phyloP scores from a whole-genome alignment of 2,329 filamentous ascomycete species.

The Phaeosphaeria sp. region DNA sequence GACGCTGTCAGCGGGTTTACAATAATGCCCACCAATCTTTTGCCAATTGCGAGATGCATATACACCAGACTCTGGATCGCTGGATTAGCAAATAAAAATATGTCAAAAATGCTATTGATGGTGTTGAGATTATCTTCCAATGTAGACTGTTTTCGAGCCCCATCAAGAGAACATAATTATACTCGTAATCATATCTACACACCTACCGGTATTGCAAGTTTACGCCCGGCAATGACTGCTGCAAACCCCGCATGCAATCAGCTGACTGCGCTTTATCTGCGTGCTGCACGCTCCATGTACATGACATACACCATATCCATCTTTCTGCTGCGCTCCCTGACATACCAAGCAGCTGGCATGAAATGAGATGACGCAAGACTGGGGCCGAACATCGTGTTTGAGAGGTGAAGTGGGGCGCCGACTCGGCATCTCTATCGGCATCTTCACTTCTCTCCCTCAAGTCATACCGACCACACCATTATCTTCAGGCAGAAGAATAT shows the following conservation, averaged over 20 bases:
- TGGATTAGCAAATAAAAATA: too few relatives aligned
- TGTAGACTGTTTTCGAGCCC: too few relatives aligned
- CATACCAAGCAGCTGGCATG: too few relatives aligned
- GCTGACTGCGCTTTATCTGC: neutral
- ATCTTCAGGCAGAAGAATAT: neutral
- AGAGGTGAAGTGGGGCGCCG: neutral
- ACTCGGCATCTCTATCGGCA: slow-evolving; percentile 9
- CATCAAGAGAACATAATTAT: too few relatives aligned
- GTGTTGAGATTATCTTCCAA: too few relatives aligned
- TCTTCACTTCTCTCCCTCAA: neutral
- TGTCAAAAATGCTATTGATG: too few relatives aligned
- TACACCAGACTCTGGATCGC: too few relatives aligned
- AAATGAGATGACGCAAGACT: neutral
- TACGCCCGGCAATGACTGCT: neutral
- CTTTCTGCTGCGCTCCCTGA: too few relatives aligned
- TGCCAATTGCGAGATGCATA: too few relatives aligned
- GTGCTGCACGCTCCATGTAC: neutral
- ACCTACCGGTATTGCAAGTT: neutral
- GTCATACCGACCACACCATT: neutral
- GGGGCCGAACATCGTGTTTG: neutral
- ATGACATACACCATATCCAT: neutral
- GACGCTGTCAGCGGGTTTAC: too few relatives aligned
- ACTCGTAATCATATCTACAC: neutral
- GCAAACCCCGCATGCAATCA: neutral
- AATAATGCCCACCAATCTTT: too few relatives aligned